Evolutionary conservation across 1,284 basidiomycete genomes (phyloP).

Genomic region (Volvariella surrecta): DNA sequence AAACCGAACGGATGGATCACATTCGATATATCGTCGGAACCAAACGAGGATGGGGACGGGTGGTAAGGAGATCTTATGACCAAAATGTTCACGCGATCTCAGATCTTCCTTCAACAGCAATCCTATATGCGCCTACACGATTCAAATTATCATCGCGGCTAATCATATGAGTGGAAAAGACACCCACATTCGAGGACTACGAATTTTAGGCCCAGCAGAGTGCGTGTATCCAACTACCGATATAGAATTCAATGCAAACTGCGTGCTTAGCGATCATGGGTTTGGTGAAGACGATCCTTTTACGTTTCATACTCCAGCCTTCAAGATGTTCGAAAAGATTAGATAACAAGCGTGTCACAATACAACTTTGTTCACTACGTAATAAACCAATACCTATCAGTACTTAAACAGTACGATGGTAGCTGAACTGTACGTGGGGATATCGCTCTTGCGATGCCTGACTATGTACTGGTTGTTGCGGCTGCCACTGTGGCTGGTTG

Average conservation of each 20-base stretch:
- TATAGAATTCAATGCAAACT: not conserved
- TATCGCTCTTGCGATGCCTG: conserved; percentile 11
- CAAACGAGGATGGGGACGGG: conserved; percentile 68
- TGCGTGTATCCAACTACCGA: conserved; percentile 31
- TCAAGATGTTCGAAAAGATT: conserved; percentile 74
- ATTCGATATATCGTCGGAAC: conserved; percentile 79
- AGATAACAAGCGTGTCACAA: conserved; percentile 43
- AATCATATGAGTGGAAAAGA: conserved; percentile 99
- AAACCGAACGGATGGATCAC: conserved; percentile 96
- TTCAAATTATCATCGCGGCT: conserved; percentile 86
- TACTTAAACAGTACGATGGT: not conserved
- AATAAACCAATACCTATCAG: not conserved
- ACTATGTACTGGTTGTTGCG: conserved; percentile 7
- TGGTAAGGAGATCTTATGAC: conserved; percentile 43
- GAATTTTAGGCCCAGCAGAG: conserved; percentile 80
- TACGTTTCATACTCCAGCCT: conserved; percentile 53
- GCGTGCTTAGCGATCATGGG: conserved; percentile 38
- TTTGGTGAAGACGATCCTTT: conserved; percentile 53
- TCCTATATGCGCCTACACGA: conserved; percentile 80
- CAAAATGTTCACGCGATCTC: conserved; percentile 3
- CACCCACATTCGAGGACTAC: conserved; percentile 90
- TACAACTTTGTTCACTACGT: not conserved
- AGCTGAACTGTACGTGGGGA: conserved; percentile 11
- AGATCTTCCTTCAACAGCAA: conserved; percentile 39
- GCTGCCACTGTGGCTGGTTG: conserved; percentile 4